Percentiles rank a stretch among this genome's conserved stretches.
phyloP scores from a whole-genome alignment of 257 asterid genomes.

The Cynanchum wilfordii region DNA sequence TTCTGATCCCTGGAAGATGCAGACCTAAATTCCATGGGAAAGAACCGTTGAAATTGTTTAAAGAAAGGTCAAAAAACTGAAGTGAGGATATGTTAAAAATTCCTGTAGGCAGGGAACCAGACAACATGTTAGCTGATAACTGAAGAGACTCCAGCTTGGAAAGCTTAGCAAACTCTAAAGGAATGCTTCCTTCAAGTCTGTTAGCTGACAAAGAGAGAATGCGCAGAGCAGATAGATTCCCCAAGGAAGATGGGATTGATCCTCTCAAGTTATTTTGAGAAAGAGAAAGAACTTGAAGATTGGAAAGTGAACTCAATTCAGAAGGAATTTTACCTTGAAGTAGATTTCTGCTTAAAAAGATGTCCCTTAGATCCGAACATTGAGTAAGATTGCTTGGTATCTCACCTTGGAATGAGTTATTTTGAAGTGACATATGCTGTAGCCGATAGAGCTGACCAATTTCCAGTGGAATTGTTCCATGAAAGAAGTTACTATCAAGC shows the following conservation, averaged over 20 bases:
- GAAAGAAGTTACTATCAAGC: not conserved
- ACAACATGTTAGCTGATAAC: not conserved
- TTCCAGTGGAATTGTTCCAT: not conserved
- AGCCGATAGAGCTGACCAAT: conserved; percentile 8
- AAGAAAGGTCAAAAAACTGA: not conserved
- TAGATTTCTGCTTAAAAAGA: not conserved
- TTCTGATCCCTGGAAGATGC: not conserved
- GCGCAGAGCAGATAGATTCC: conserved; percentile 7
- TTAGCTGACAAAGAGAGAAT: not conserved
- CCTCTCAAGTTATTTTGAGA: not conserved
- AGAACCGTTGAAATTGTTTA: not conserved
- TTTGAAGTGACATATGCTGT: not conserved
- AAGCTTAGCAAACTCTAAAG: conserved; percentile 8
- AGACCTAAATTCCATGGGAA: not conserved
- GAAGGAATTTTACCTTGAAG: conserved; percentile 2
- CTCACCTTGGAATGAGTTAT: not conserved
- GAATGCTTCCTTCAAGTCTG: conserved; percentile 11
- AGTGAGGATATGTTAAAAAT: conserved; percentile 6
- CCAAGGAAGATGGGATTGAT: conserved; percentile 1
- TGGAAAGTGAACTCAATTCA: not conserved
- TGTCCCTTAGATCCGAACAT: not conserved
- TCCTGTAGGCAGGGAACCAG: not conserved
- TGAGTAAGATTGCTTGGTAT: conserved; percentile 1
- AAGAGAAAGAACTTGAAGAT: not conserved
- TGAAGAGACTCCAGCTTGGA: not conserved